Evolutionary conservation across 768 basidiomycete genomes (phyloP).

Genomic region (Psilocybe cyanescens): DNA sequence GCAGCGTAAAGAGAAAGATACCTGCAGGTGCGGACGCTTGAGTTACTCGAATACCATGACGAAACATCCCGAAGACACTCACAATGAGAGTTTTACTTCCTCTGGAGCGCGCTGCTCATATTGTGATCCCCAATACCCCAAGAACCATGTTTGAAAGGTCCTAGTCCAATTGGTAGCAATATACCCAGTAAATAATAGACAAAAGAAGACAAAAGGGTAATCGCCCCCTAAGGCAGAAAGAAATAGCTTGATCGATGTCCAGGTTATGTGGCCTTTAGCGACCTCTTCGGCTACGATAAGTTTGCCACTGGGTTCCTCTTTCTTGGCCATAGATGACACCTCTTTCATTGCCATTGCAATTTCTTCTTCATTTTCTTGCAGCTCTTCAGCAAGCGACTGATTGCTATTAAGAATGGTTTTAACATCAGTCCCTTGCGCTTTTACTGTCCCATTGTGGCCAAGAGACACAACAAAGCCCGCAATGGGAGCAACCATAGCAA

Average conservation of each 20-base stretch:
- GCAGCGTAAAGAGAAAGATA: slow-evolving; percentile 45
- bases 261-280: slow-evolving; percentile 33
- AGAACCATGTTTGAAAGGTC: slow-evolving; percentile 42
- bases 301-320: slow-evolving; percentile 41
- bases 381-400: slow-evolving; percentile 32
- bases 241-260: slow-evolving; percentile 37
- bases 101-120: slow-evolving; percentile 37
- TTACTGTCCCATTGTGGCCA: slow-evolving; percentile 52
- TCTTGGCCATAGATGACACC: slow-evolving; percentile 4
- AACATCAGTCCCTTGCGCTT: slow-evolving; percentile 44
- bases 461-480: slow-evolving; percentile 60
- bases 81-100: slow-evolving; percentile 38
- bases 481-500: slow-evolving; percentile 51
- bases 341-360: slow-evolving; percentile 25
- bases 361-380: slow-evolving; percentile 29
- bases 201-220: slow-evolving; percentile 37
- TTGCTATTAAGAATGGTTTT: slow-evolving; percentile 24
- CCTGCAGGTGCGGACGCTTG: slow-evolving; percentile 27
- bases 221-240: slow-evolving; percentile 38
- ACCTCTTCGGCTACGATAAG: slow-evolving; percentile 66
- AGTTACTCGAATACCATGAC: too few species aligned
- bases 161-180: slow-evolving; percentile 28
- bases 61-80: slow-evolving; percentile 27
- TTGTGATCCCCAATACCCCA: slow-evolving; percentile 50
- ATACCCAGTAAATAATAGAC: slow-evolving; percentile 24